Conservation (phyloP, 371 early-diverging fungal genomes). For the Zychaea mexicana region DNA sequence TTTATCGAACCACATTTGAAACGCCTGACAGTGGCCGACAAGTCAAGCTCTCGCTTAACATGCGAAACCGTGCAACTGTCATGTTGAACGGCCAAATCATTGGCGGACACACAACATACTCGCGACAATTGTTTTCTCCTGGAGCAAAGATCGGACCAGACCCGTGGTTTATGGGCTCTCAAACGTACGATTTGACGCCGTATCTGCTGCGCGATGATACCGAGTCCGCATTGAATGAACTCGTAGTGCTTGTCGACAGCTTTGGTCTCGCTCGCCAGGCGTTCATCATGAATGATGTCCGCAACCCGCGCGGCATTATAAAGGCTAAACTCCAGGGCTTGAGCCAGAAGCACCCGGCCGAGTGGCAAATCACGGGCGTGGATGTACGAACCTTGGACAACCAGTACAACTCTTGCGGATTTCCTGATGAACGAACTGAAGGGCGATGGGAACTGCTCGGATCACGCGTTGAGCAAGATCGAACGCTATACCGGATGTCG, state of each 20-base stretch:
- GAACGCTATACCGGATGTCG: constrained; percentile 12
- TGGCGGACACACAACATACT: constrained; percentile 83
- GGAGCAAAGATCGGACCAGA: constrained; percentile 82
- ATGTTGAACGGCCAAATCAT: constrained; percentile 68
- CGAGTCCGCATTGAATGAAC: constrained; percentile 45
- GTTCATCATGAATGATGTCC: constrained; percentile 75
- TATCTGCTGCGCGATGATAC: constrained; percentile 21
- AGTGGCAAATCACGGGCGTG: constrained; percentile 81
- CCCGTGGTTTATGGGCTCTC: constrained; percentile 52
- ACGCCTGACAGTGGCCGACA: constrained; percentile 9
- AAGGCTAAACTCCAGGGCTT: constrained; percentile 57
- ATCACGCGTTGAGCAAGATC: constrained; percentile 6
- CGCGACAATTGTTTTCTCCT: constrained; percentile 57
- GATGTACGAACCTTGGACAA: constrained; percentile 62
- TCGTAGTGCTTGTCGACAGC: constrained; percentile 75
- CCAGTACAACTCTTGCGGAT: constrained; percentile 68
- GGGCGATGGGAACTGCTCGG: constrained; percentile 30
- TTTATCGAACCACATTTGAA: constrained; percentile 54
- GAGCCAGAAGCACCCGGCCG: constrained; percentile 27
- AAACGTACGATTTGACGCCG: constrained; percentile 47
- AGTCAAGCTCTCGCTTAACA: constrained; percentile 59
- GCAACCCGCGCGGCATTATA: constrained; percentile 77
- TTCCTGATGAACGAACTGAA: constrained; percentile 66
- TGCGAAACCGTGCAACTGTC: constrained; percentile 72
- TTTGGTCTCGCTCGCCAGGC: constrained; percentile 79